Percentiles rank a stretch among this genome's conserved stretches.
These are phyloP conservation scores for Sphagnum fallax DNA, from an alignment of 228 moss, liverwort and hornwort species.

Conservation along the genomic window DNA sequence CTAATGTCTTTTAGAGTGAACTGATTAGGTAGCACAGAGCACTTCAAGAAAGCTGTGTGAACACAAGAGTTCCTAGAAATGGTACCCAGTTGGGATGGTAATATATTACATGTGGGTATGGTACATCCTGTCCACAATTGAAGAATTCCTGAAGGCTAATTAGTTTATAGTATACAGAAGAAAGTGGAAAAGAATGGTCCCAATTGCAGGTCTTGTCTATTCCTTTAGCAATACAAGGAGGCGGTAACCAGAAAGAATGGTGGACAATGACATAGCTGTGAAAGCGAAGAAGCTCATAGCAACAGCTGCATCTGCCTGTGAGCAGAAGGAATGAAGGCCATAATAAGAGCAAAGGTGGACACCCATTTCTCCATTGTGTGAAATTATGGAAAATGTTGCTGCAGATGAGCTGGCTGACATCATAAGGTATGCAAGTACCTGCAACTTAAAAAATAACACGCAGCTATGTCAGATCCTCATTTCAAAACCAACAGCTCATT, in stretches of 20 bases:
- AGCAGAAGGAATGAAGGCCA: constrained; percentile 36
- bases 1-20: no score
- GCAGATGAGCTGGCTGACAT: constrained; percentile 50
- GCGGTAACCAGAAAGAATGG: constrained; percentile 38
- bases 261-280: constrained; percentile 44
- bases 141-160: no score
- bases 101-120: no score
- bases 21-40: no score
- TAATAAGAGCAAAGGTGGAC: constrained; percentile 29
- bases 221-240: constrained; percentile 26
- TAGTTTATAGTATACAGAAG: no score
- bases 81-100: no score
- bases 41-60: no score
- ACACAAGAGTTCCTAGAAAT: no score
- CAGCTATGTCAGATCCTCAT: neutral
- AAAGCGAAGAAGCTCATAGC: constrained; percentile 51
- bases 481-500: neutral
- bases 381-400: constrained; percentile 37
- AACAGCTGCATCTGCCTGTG: constrained; percentile 46
- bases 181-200: no score
- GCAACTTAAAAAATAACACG: constrained; percentile 4
- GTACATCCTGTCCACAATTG: no score
- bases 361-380: constrained; percentile 52
- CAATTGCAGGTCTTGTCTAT: neutral
- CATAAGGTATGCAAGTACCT: constrained; percentile 35